phyloP scores from a whole-genome alignment of 306 rosid species.

The Dalbergia oliveri region DNA sequence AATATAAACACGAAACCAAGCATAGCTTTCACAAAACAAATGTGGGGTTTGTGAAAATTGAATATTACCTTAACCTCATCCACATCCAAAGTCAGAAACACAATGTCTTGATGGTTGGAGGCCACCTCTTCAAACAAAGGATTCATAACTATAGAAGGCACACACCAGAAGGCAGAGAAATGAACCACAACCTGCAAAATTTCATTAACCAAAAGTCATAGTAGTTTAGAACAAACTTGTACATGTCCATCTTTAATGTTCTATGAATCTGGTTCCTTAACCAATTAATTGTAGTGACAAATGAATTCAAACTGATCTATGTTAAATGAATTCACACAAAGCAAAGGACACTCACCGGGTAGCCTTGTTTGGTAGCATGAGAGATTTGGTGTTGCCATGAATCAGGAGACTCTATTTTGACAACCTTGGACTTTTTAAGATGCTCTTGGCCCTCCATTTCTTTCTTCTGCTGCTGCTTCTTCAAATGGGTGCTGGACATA shows the following conservation, averaged over 20 bases:
- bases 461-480: constrained; percentile 11
- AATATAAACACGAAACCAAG: constrained; percentile 19
- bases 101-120: constrained; percentile 41
- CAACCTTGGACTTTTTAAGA: constrained; percentile 54
- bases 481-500: constrained; percentile 19
- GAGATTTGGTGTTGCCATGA: constrained; percentile 57
- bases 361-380: constrained; percentile 47
- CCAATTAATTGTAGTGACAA: not conserved
- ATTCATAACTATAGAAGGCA: constrained; percentile 55
- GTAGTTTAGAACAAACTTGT: constrained; percentile 16
- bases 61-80: constrained; percentile 61
- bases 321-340: constrained; percentile 8
- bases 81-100: constrained; percentile 60
- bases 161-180: constrained; percentile 65
- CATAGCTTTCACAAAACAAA: not conserved
- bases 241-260: not conserved
- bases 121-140: constrained; percentile 60
- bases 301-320: not conserved
- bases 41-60: constrained; percentile 6
- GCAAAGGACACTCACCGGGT: constrained; percentile 52
- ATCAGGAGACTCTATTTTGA: constrained; percentile 55
- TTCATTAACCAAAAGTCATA: not conserved
- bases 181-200: constrained; percentile 59
- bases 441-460: constrained; percentile 51
- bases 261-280: constrained; percentile 17